A percentile compares a stretch with the other conserved stretches of the same genome.
Conservation (phyloP, 345 rosid species). For the Corchorus olitorius region DNA sequence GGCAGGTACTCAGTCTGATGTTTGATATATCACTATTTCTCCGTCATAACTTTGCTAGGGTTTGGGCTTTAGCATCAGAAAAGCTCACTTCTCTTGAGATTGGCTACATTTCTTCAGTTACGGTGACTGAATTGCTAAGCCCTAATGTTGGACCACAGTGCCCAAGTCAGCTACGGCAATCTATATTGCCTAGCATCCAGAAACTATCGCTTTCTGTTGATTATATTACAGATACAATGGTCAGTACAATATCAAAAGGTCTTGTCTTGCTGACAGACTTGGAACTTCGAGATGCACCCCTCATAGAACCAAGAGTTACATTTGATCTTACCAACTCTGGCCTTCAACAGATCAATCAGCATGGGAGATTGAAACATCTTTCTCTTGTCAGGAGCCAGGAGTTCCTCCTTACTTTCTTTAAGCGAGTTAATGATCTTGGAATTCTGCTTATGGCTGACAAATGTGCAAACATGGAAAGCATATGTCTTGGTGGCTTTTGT, state of each 20-base stretch:
- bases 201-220: constrained; percentile 77
- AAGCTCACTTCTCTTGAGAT: constrained; percentile 84
- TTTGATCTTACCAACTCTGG: constrained; percentile 86
- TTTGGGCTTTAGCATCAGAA: constrained; percentile 74
- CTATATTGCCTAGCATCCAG: constrained; percentile 63
- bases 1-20: constrained; percentile 71
- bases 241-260: constrained; percentile 67
- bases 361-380: constrained; percentile 78
- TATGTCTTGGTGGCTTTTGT: constrained; percentile 84
- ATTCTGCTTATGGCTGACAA: constrained; percentile 88
- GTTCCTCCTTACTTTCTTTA: constrained; percentile 61
- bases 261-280: constrained; percentile 67
- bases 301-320: constrained; percentile 61
- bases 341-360: constrained; percentile 75
- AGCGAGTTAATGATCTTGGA: constrained; percentile 89
- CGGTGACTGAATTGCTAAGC: constrained; percentile 73
- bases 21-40: constrained; percentile 74
- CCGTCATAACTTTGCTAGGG: constrained; percentile 60
- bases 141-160: constrained; percentile 42
- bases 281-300: constrained; percentile 88
- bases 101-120: constrained; percentile 74
- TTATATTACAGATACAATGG: constrained; percentile 72
- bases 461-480: constrained; percentile 79
- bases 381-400: constrained; percentile 87
- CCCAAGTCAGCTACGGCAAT: constrained; percentile 34